Evolutionary conservation across 805 yeast species (phyloP), one percentile per base, ranked within the genome.

Genomic region (Candida patagonica): DNA sequence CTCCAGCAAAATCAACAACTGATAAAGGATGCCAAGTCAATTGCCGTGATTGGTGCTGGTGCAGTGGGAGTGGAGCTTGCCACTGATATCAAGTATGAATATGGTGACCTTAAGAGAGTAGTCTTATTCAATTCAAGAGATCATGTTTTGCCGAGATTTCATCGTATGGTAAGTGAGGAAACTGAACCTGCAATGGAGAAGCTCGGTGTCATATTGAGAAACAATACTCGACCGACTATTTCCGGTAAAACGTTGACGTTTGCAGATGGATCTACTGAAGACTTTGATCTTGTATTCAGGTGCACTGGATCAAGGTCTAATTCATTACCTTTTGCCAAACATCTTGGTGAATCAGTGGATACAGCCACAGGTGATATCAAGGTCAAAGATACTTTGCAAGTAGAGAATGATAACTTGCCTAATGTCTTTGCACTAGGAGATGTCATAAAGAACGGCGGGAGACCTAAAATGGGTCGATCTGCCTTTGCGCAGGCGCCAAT

Each of bases 21-120:
- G 17, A 30, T 41, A 24, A 25, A 34, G 23, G 34, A 33, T 12
- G 43, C 40, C 16, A 21, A n/a, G 10, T 6, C 9, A 5, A 39
- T 42, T 33, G 45, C 45, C 6, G 29, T 42, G 13, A 30, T 42
- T 12, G 45, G 45, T 7, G 45, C 45, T 15, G 45, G 45, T 4
- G 45, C 45, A 6, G 43, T 40, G 7, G 45, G 45, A n/a, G 40
- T 42, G 20, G 43, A 42, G 32, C 39, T 42, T 12, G 45, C 45
- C 12, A 40, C 43, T 16, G 45, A 42, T 22, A 42, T 42, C 39
- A 40, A 35, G 17, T 42, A 20, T 22, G 22, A 10, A 10, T 42
- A 33, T 26, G 30, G 35, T 7, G 36, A 39, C 17, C 20, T 6
- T 6, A 39, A 38, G 39, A 19, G 24, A 8, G 45, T 42, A 12